Percentiles rank a stretch among this genome's conserved stretches.
Conservation (phyloP, 805 yeast species). For the Torulaspora maleeae region DNA sequence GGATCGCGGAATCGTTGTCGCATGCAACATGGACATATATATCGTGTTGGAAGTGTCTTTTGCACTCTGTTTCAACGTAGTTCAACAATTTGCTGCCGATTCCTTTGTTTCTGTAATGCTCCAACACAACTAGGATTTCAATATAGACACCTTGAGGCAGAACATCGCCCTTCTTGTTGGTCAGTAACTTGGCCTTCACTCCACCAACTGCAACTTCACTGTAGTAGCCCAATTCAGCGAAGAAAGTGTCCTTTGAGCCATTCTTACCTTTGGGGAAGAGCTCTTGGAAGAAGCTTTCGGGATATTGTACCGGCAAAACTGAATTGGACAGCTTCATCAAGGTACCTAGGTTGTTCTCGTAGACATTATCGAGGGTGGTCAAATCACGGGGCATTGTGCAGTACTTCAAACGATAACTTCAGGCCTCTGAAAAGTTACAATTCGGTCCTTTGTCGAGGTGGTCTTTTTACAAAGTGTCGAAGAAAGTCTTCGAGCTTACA, state of each 20-base stretch:
- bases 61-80: conserved; percentile 53
- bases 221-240: conserved; percentile 46
- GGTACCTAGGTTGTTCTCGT: conserved; percentile 29
- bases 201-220: conserved; percentile 81
- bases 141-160: conserved; percentile 55
- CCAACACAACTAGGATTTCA: conserved; percentile 63
- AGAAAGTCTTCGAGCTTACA: not conserved
- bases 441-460: not conserved
- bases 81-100: conserved; percentile 58
- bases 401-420: not conserved
- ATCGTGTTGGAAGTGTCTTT: conserved; percentile 39
- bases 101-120: conserved; percentile 56
- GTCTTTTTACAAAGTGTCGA: not conserved
- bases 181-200: conserved; percentile 51
- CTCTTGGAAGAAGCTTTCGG: conserved; percentile 25
- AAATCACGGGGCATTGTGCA: conserved; percentile 20
- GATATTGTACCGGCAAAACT: conserved; percentile 21
- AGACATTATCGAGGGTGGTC: conserved; percentile 25
- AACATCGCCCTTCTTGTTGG: conserved; percentile 37
- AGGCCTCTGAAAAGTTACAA: not conserved
- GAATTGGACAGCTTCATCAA: conserved; percentile 19
- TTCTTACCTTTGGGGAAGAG: conserved; percentile 15
- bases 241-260: conserved; percentile 19
- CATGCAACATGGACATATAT: conserved; percentile 50
- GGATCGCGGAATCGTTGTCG: conserved; percentile 40